Base-by-base conservation (phyloP, 768 basidiomycete species). In the Artomyces pyxidatus region DNA sequence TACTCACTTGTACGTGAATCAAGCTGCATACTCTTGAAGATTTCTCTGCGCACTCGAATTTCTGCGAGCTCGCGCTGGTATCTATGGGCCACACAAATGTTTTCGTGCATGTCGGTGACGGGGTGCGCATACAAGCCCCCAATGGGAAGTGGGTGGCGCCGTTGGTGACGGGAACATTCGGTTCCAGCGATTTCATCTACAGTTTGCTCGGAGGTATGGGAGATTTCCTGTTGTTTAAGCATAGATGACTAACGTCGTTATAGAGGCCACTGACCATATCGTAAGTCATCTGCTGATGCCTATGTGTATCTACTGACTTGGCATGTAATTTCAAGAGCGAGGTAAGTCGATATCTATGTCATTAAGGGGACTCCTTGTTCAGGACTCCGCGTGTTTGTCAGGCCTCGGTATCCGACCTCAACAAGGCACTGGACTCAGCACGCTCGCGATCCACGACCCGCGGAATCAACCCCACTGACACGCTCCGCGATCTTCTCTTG, bases 1-100 rank as follows among this genome's bases (percentile, higher is more conserved):
- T 11, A 10, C 17, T 11, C 14, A 42, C 30, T n/a, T 14, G 8
- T 21, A 17, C 23, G 12, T 45, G 29, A 3, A 16, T 17, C 19
- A 21, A 86, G 84, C 68, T 88, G 9, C 87, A 88, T 54, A 88
- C 85, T 1, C 74, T 88, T 5, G 90, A 93, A 61, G 90, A 96
- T 61, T 93, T 88, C 62, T 69, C 88, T 3, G 89, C 92, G 0
- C 93, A 96, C 62, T 86, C 84, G 47, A 88, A 95, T 69, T 94
- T 88, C 62, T 89, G 86, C 70, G 92, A 96, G 64, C 72, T 95
- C 9, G 73, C 80, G 0, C 76, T 97, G 11, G 77, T 84, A 29
- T 71, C 74, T 0, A 69, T 91, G 69, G 94, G 93, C 0, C 71
- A 92, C 62, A 55, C 63, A 0, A 70, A 90, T 37, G 83, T 95